These are phyloP conservation scores for Alternaria longipes DNA, from an alignment of 2,329 filamentous ascomycete species.

Conservation along the genomic window DNA sequence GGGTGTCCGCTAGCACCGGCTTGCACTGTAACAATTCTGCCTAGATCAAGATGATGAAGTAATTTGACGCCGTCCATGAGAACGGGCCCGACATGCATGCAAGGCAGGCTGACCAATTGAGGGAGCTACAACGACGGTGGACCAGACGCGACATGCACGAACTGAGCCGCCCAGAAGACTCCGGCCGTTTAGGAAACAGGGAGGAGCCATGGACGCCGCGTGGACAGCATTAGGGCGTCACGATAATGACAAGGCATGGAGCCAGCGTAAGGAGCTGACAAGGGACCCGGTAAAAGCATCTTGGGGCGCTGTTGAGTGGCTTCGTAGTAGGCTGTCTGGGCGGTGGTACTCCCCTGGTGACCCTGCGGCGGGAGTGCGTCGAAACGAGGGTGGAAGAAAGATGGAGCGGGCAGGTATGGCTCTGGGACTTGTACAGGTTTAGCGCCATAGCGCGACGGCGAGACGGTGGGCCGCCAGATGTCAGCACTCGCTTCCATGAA, in stretches of 20 bases:
- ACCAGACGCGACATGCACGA: constrained; percentile 26
- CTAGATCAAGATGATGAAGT: constrained; percentile 30
- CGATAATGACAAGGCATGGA: constrained; percentile 29
- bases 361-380: constrained; percentile 22
- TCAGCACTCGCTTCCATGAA: constrained; percentile 22
- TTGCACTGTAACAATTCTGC: constrained; percentile 6
- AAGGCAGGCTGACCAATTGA: constrained; percentile 24
- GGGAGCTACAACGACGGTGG: constrained; percentile 1
- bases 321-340: constrained; percentile 9
- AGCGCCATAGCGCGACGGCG: constrained; percentile 28
- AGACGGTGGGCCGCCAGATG: constrained; percentile 18
- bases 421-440: constrained; percentile 26
- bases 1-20: constrained; percentile 6
- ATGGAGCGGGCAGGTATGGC: constrained; percentile 19
- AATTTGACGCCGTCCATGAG: constrained; percentile 23
- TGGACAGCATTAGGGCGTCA: constrained; percentile 31
- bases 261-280: constrained; percentile 12
- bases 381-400: constrained; percentile 14
- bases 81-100: constrained; percentile 21
- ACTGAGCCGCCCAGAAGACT: constrained; percentile 21
- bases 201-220: constrained; percentile 39
- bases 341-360: constrained; percentile 14
- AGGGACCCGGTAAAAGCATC: constrained; percentile 24
- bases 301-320: constrained; percentile 3
- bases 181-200: constrained; percentile 17